phyloP scores from a whole-genome alignment of 768 basidiomycete genomes.

The Lactarius sp. region DNA sequence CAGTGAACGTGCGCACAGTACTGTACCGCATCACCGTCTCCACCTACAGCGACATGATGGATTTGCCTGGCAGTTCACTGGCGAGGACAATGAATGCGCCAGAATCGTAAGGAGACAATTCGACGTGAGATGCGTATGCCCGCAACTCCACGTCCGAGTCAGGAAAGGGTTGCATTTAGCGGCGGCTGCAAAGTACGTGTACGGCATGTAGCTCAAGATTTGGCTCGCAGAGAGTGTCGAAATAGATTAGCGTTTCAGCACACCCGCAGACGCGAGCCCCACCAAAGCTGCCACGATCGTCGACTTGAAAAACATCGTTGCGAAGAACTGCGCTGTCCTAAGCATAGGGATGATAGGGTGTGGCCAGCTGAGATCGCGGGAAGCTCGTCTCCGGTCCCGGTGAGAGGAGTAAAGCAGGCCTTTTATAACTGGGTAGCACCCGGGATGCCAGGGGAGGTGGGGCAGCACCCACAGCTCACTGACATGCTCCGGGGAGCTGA shows the following conservation, averaged over 20 bases:
- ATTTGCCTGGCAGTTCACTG: conserved; percentile 3
- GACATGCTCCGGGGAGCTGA: too few species aligned
- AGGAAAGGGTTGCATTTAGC: neutral
- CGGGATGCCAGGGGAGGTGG: too few species aligned
- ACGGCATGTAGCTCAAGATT: conserved; percentile 36
- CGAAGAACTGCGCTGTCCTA: neutral
- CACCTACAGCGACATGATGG: neutral
- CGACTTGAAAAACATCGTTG: neutral
- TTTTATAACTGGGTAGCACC: too few species aligned
- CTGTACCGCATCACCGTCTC: neutral
- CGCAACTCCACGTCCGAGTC: neutral
- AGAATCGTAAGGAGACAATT: neutral
- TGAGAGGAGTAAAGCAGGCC: too few species aligned
- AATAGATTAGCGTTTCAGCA: neutral
- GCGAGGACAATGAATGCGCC: neutral
- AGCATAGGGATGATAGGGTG: too few species aligned
- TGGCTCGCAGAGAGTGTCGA: conserved; percentile 25
- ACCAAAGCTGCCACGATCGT: neutral
- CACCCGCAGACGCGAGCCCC: neutral
- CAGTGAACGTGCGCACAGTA: neutral
- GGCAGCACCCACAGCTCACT: too few species aligned
- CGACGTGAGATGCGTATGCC: neutral
- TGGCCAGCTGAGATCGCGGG: too few species aligned
- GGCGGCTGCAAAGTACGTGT: neutral
- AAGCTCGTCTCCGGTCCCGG: too few species aligned